Conservation (phyloP, 495 filamentous ascomycete species). For the Cercophora newfieldiana region DNA sequence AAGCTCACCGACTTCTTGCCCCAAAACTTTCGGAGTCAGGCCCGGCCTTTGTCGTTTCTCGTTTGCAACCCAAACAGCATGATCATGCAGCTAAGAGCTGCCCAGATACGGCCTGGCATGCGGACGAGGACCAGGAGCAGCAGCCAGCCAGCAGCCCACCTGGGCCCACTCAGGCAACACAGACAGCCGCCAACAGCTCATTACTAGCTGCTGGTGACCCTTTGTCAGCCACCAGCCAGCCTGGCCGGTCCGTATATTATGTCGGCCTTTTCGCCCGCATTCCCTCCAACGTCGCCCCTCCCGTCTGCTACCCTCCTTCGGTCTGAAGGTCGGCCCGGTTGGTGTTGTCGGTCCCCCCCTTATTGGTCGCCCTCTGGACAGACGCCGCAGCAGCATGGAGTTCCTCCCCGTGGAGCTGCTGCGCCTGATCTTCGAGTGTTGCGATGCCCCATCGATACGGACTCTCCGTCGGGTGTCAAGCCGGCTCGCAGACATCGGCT, state of each 20-base stretch:
- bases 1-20: constrained; percentile 19
- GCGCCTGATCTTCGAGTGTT: constrained; percentile 47
- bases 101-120: not conserved
- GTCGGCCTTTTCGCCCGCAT: constrained; percentile 24
- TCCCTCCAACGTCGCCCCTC: constrained; percentile 9
- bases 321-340: constrained; percentile 13
- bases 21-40: constrained; percentile 30
- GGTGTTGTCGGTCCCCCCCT: not conserved
- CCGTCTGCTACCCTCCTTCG: constrained; percentile 1
- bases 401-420: constrained; percentile 49
- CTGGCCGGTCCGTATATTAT: constrained; percentile 7
- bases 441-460: constrained; percentile 40
- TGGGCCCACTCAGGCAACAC: constrained; percentile 7
- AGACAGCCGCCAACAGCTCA: not conserved
- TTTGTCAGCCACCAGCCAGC: constrained; percentile 10
- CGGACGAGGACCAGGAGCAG: not conserved
- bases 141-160: not conserved
- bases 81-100: constrained; percentile 18
- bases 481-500: constrained; percentile 45
- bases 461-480: constrained; percentile 41
- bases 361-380: constrained; percentile 9
- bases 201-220: constrained; percentile 5
- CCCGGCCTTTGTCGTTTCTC: constrained; percentile 14
- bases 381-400: constrained; percentile 30
- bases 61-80: constrained; percentile 16